Conservation (phyloP, 2,329 filamentous ascomycete species). For the Microsporum audouinii region DNA sequence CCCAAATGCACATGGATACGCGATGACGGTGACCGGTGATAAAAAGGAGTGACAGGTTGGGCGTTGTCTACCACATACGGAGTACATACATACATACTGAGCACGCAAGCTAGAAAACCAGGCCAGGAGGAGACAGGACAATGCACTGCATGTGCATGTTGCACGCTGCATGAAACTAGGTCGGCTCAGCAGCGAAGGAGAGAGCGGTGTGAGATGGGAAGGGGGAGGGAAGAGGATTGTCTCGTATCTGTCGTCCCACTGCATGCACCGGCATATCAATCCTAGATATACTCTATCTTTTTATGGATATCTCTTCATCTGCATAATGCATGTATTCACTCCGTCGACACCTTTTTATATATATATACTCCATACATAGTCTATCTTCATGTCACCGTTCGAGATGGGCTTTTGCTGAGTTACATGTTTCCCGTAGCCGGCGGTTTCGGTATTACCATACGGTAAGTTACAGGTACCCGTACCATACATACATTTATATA, state of each 20-base stretch:
- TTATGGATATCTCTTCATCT: not conserved
- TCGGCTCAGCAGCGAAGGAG: not conserved
- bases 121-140: not conserved
- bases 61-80: no score
- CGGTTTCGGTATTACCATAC: not conserved
- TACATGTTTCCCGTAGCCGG: not conserved
- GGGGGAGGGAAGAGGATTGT: not conserved
- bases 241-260: constrained; percentile 5
- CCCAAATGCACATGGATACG: not conserved
- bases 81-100: no score
- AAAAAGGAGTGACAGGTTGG: no score
- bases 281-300: not conserved
- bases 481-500: not conserved
- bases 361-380: no score
- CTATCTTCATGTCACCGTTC: no score
- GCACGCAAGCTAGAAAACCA: not conserved
- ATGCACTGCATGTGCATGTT: not conserved
- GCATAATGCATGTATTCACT: not conserved
- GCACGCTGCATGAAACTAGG: not conserved
- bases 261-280: not conserved
- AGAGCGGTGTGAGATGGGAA: not conserved
- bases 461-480: not conserved
- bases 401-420: no score
- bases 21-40: not conserved
- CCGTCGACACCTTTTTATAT: no score